Conservation (phyloP, 2,329 filamentous ascomycete species). For the Pestalotiopsis fici region DNA sequence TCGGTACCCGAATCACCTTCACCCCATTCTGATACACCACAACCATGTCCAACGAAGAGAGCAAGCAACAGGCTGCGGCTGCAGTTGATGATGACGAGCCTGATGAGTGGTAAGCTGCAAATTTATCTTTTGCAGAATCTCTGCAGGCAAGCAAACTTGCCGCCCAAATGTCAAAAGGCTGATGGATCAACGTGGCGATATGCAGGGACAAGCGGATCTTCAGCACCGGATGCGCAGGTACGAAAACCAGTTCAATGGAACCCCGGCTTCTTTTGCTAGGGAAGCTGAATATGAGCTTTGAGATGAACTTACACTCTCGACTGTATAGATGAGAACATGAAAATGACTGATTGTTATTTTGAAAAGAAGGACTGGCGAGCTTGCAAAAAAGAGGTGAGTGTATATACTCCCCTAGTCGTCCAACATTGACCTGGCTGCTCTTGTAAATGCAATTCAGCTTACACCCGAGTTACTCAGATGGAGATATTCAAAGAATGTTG, state of each 20-base stretch:
- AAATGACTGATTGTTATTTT: conserved; percentile 93
- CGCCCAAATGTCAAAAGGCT: background rate
- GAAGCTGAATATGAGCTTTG: background rate
- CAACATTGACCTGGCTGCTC: too few relatives aligned
- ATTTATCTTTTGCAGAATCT: background rate
- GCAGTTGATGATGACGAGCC: conserved; percentile 76
- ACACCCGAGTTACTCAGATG: conserved; percentile 64
- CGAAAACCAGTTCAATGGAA: conserved; percentile 17
- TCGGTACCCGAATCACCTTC: background rate
- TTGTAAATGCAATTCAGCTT: background rate
- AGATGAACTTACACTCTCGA: background rate
- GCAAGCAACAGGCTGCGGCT: conserved; percentile 42
- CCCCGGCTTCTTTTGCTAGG: background rate
- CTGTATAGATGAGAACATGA: conserved; percentile 75
- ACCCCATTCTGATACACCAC: background rate
- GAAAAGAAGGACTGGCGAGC: conserved; percentile 94
- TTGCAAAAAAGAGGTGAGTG: conserved; percentile 81
- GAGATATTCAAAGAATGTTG: conserved; percentile 86
- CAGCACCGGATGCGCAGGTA: conserved; percentile 92
- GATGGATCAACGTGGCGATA: conserved; percentile 11
- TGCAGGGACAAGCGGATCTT: conserved; percentile 95
- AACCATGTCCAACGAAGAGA: conserved; percentile 60
- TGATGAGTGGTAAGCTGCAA: conserved; percentile 81
- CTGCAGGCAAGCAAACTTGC: background rate
- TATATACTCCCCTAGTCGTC: conserved; percentile 13